These are phyloP conservation scores for Orbilia brochopaga DNA, from an alignment of 2,329 filamentous ascomycete genomes.

Conservation along the genomic window DNA sequence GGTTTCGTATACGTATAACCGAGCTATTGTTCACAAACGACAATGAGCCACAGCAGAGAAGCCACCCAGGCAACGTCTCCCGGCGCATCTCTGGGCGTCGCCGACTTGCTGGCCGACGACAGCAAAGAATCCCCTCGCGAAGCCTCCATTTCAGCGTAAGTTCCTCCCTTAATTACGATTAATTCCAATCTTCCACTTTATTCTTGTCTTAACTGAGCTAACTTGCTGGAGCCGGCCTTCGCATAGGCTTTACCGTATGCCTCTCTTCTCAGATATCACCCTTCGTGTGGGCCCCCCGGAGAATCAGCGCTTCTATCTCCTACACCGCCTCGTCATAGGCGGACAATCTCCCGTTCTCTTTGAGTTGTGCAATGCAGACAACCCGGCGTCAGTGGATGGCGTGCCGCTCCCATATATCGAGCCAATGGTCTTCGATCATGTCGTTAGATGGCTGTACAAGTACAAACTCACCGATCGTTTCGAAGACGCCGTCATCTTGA, in stretches of 20 bases:
- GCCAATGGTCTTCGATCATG: constrained; percentile 30
- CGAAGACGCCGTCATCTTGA: constrained; percentile 14
- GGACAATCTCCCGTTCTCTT: constrained; percentile 19
- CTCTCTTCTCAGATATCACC: constrained; percentile 23
- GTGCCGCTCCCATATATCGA: constrained; percentile 19
- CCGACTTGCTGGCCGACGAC: background rate
- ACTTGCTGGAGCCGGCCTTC: background rate
- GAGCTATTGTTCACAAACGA: too few species aligned
- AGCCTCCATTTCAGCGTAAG: constrained; percentile 30
- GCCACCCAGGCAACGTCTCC: background rate
- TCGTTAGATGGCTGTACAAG: constrained; percentile 42
- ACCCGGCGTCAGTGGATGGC: background rate
- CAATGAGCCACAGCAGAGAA: too few species aligned
- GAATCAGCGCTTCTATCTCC: background rate
- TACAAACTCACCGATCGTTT: background rate
- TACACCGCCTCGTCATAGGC: constrained; percentile 26
- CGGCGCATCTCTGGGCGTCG: background rate
- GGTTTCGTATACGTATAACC: too few species aligned
- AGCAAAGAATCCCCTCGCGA: constrained; percentile 12
- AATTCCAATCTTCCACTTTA: background rate
- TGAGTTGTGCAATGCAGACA: constrained; percentile 5
- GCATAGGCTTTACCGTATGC: constrained; percentile 7
- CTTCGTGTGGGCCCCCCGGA: constrained; percentile 10
- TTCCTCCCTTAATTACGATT: background rate
- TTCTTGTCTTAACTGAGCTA: background rate